Conservation (phyloP, 2,329 filamentous ascomycete species). For the Proliferodiscus dingleyae region DNA sequence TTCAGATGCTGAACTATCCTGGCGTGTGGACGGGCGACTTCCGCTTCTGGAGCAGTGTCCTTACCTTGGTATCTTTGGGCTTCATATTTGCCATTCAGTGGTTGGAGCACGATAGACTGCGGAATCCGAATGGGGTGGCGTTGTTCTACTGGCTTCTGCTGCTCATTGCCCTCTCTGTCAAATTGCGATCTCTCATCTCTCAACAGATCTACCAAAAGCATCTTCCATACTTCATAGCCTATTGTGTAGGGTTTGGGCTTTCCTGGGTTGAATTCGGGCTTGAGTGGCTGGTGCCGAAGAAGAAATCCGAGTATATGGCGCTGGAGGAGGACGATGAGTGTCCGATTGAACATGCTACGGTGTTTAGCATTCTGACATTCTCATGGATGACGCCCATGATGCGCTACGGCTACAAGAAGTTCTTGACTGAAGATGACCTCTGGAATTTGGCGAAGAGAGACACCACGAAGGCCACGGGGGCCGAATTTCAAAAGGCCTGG, state of each 20-base stretch:
- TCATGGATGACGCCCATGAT: slow-evolving; percentile 99
- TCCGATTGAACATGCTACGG: slow-evolving; percentile 76
- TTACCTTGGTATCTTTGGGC: slow-evolving; percentile 56
- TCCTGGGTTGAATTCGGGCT: slow-evolving; percentile 57
- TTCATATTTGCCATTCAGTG: slow-evolving; percentile 64
- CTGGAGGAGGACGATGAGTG: slow-evolving; percentile 66
- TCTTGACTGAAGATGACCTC: slow-evolving; percentile 87
- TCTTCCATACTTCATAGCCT: slow-evolving; percentile 59
- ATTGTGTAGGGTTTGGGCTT: slow-evolving; percentile 55
- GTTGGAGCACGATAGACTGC: slow-evolving; percentile 63
- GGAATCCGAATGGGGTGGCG: slow-evolving; percentile 65
- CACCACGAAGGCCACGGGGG: slow-evolving; percentile 69
- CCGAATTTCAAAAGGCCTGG: slow-evolving; percentile 72
- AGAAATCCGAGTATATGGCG: slow-evolving; percentile 63
- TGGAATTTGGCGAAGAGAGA: slow-evolving; percentile 85
- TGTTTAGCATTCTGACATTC: slow-evolving; percentile 92
- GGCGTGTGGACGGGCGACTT: slow-evolving; percentile 61
- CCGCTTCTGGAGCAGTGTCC: slow-evolving; percentile 64
- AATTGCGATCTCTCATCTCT: slow-evolving; percentile 62
- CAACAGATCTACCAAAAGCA: slow-evolving; percentile 51
- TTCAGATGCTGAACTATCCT: slow-evolving; percentile 56
- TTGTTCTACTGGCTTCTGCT: slow-evolving; percentile 71
- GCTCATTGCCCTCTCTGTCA: slow-evolving; percentile 58
- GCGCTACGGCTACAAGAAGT: slow-evolving; percentile 89
- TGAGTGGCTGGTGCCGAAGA: slow-evolving; percentile 67